phyloP scores from a whole-genome alignment of 2,329 filamentous ascomycete genomes.

The Chlorencoelia australis region DNA sequence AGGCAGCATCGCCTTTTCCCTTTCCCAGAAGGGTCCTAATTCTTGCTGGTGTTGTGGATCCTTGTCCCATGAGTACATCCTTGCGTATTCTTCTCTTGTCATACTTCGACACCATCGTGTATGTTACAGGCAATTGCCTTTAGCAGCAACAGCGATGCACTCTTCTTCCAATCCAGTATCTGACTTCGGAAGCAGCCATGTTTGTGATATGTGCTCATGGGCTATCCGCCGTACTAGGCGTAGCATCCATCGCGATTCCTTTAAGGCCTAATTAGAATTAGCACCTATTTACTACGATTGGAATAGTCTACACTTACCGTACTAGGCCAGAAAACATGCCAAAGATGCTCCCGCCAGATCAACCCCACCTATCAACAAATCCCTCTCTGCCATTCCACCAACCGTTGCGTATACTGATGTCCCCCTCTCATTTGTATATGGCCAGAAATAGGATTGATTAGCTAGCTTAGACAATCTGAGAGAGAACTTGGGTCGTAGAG shows the following conservation, averaged over 20 bases:
- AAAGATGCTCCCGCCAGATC: conserved; percentile 45
- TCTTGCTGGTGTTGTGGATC: conserved; percentile 29
- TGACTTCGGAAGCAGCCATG: conserved; percentile 42
- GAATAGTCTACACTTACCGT: conserved; percentile 29
- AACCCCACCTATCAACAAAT: conserved; percentile 40
- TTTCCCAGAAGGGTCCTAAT: conserved; percentile 11
- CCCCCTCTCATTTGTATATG: background rate
- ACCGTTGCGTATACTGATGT: background rate
- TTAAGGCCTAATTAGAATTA: conserved; percentile 30
- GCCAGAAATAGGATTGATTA: conserved; percentile 1
- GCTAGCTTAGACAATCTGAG: no score
- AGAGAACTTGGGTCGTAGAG: no score
- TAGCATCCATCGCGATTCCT: conserved; percentile 43
- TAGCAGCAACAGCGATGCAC: conserved; percentile 29
- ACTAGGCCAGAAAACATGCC: conserved; percentile 40
- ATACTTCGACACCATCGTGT: conserved; percentile 43
- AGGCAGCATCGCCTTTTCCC: conserved; percentile 34
- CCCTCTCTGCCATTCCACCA: conserved; percentile 26
- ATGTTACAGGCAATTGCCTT: conserved; percentile 36
- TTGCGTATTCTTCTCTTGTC: conserved; percentile 41
- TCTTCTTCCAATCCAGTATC: conserved; percentile 40
- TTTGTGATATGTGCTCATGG: conserved; percentile 53
- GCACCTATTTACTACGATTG: background rate
- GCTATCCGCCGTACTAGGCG: conserved; percentile 41
- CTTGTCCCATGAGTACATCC: conserved; percentile 41